Evolutionary conservation across 106 monocot genomes (phyloP).

Genomic region (Acorus gramineus): DNA sequence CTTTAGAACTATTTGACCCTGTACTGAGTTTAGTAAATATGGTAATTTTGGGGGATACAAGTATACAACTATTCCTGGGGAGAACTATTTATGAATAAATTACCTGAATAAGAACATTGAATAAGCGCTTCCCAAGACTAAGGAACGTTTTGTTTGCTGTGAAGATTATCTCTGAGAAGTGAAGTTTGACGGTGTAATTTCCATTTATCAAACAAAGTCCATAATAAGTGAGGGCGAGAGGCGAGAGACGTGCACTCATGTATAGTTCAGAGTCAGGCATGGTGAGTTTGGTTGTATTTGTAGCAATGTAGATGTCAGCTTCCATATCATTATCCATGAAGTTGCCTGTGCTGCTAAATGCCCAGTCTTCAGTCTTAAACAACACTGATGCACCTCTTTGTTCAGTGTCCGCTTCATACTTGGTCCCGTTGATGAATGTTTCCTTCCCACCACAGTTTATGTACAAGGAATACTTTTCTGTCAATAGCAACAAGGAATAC

Average conservation of each 20-base stretch:
- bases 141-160: conserved; percentile 32
- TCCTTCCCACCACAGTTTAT: conserved; percentile 71
- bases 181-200: conserved; percentile 33
- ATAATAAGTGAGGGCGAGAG: conserved; percentile 49
- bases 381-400: conserved; percentile 55
- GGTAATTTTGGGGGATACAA: no score
- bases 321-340: conserved; percentile 54
- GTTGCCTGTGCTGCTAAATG: conserved; percentile 74
- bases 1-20: conserved; percentile 57
- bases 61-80: no score
- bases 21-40: background rate
- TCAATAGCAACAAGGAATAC: conserved; percentile 1
- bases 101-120: conserved; percentile 81
- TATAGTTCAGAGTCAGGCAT: conserved; percentile 37
- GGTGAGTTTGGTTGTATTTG: conserved; percentile 32
- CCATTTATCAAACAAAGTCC: conserved; percentile 46
- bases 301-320: conserved; percentile 57
- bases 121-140: conserved; percentile 54
- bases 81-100: background rate
- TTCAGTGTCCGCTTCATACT: conserved; percentile 54
- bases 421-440: conserved; percentile 24
- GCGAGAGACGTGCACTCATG: conserved; percentile 41
- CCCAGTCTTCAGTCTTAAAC: conserved; percentile 45
- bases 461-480: conserved; percentile 20
- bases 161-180: conserved; percentile 60